Evolutionary conservation across 2,329 filamentous ascomycete genomes (phyloP), one percentile per base, ranked within the genome.

Genomic region (Neonectria neomacrospora): DNA sequence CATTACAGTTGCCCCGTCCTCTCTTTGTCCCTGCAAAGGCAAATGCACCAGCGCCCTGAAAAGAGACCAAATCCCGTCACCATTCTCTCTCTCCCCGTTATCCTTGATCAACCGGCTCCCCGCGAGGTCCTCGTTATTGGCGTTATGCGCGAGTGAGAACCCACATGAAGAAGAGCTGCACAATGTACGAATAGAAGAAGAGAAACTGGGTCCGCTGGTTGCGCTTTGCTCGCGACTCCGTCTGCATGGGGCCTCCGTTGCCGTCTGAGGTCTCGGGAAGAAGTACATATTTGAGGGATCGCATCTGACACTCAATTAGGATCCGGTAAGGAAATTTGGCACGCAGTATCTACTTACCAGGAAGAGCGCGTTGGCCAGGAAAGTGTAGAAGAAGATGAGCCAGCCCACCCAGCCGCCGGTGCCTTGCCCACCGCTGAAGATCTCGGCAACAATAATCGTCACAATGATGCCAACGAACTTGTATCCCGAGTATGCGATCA

Each of bases 401-500:
- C 95, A 98, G 72, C 93, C 92, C 55, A 94, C 83, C 92, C 92
- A 96, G 58, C 93, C 91, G 53, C 94, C 91, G 2, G 93, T 96
- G 22, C 95, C 92, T 73, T 90, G 88, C 47, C 94, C 91, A 12
- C 89, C 88, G 60, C 91, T 96, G 68, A 92, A 80, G 16, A 93
- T 85, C 78, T 96, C 92, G 16, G 92, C 90, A 18, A 95, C 81
- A 12, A 91, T 86, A 66, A 98, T 88, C 0, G 94, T 97, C 53
- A 92, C 86, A 65, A 99, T 99, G 71, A 97, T 94, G 32, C 95
- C 96, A 28, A 99, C 95, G 75, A 99, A 99, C 79, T 99, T 99
- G 82, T 99, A 99, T 20, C 96, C 96, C 2, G 92, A 95, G 81
- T 99, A 99, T 5, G 96, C 96, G 57, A 99, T 91, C 54, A 99